A percentile compares a stretch with the other conserved stretches of the same genome.
phyloP scores from a whole-genome alignment of 768 basidiomycete genomes.

The Panus rudis region DNA sequence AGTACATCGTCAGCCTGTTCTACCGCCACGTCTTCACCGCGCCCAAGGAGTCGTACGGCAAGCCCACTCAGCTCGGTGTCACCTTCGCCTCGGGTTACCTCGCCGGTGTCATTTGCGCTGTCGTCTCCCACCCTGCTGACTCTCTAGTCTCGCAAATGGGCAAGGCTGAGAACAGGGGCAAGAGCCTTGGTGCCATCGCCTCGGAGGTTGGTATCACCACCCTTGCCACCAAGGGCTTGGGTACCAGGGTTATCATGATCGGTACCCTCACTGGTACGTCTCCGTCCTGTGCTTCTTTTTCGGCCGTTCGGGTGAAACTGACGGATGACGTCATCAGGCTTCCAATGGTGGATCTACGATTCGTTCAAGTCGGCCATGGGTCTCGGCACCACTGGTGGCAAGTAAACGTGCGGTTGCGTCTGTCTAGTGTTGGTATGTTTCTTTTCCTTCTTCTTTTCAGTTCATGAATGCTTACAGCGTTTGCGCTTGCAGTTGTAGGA shows the following conservation, averaged over 20 bases:
- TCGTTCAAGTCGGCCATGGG: constrained; percentile 80
- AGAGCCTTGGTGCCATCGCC: constrained; percentile 63
- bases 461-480: background rate
- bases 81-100: constrained; percentile 91
- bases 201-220: constrained; percentile 58
- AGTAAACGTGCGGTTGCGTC: constrained; percentile 43
- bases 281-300: background rate
- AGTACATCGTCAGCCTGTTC: constrained; percentile 81
- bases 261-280: constrained; percentile 22
- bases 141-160: constrained; percentile 90
- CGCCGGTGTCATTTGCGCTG: constrained; percentile 91
- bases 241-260: constrained; percentile 84
- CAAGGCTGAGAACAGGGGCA: constrained; percentile 82
- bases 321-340: constrained; percentile 46
- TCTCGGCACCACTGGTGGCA: constrained; percentile 83
- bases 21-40: constrained; percentile 81
- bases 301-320: constrained; percentile 2
- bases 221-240: constrained; percentile 80
- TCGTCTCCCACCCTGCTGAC: constrained; percentile 96
- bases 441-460: background rate
- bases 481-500: too few relatives aligned
- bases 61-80: constrained; percentile 80
- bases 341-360: constrained; percentile 96
- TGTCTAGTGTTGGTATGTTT: background rate
- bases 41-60: constrained; percentile 72